phyloP scores from a whole-genome alignment of 805 yeast genomes.

The Yamadazyma philogaea region DNA sequence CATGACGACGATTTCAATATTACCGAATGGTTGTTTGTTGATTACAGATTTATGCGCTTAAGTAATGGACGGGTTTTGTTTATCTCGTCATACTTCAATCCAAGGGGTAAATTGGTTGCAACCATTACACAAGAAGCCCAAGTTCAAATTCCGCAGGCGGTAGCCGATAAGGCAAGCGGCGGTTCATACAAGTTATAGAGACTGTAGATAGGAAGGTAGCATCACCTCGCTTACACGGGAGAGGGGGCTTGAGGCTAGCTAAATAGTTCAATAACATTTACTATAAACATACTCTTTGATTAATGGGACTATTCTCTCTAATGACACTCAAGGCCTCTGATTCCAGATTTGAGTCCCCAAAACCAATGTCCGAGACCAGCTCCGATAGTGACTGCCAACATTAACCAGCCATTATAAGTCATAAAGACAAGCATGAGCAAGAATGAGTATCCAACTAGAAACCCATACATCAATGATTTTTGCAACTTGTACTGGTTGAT shows the following conservation, averaged over 20 bases:
- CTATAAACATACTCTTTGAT: no score
- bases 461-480: constrained; percentile 51
- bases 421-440: constrained; percentile 76
- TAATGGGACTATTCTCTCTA: no score
- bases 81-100: constrained; percentile 23
- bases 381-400: constrained; percentile 70
- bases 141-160: constrained; percentile 16
- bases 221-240: no score
- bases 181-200: constrained; percentile 10
- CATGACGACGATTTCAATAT: constrained; percentile 37
- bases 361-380: constrained; percentile 66
- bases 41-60: constrained; percentile 29
- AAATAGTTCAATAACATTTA: no score
- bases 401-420: constrained; percentile 86
- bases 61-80: constrained; percentile 35
- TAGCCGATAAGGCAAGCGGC: constrained; percentile 13
- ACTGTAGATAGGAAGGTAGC: not conserved
- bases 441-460: constrained; percentile 68
- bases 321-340: constrained; percentile 31
- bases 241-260: no score
- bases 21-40: constrained; percentile 36
- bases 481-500: constrained; percentile 20
- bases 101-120: constrained; percentile 31
- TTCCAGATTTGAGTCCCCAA: constrained; percentile 41
- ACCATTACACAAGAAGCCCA: constrained; percentile 33